phyloP scores from a whole-genome alignment of 2,329 filamentous ascomycete species.

The Beauveria medogensis region DNA sequence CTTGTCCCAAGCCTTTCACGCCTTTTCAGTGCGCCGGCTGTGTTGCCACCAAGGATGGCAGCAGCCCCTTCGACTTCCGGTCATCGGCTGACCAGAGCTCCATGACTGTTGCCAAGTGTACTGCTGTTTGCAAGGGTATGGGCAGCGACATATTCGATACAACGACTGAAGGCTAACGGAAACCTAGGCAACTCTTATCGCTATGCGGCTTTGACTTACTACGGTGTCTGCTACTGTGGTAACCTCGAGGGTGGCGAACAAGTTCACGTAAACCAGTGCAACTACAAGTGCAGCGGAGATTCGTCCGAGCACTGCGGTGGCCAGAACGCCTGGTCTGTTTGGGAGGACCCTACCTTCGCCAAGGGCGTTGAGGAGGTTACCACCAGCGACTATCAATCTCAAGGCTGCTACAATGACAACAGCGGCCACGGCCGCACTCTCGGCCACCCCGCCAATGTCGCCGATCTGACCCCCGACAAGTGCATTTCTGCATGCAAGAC shows the following conservation, averaged over 20 bases:
- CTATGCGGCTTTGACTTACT: slow-evolving; percentile 43
- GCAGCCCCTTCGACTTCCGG: slow-evolving; percentile 32
- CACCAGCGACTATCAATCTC: slow-evolving; percentile 44
- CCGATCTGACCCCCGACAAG: slow-evolving; percentile 32
- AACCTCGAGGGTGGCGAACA: slow-evolving; percentile 42
- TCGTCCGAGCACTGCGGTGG: slow-evolving; percentile 38
- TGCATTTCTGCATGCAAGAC: slow-evolving; percentile 36
- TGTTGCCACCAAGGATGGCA: slow-evolving; percentile 29
- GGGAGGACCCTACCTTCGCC: slow-evolving; percentile 39
- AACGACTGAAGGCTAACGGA: background rate
- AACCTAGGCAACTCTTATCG: slow-evolving; percentile 38
- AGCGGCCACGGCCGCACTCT: slow-evolving; percentile 35
- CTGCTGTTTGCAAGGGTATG: slow-evolving; percentile 40
- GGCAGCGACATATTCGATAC: background rate
- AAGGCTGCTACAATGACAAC: slow-evolving; percentile 52
- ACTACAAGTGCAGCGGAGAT: slow-evolving; percentile 44
- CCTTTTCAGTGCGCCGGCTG: slow-evolving; percentile 41
- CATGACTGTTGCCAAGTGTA: slow-evolving; percentile 42
- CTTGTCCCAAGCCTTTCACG: slow-evolving; percentile 36
- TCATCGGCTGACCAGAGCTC: slow-evolving; percentile 27
- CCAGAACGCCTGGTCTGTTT: slow-evolving; percentile 37
- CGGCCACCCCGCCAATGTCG: slow-evolving; percentile 32
- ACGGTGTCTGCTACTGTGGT: slow-evolving; percentile 46
- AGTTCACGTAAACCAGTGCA: slow-evolving; percentile 47
- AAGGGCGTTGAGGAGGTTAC: slow-evolving; percentile 35